A percentile compares a stretch with the other conserved stretches of the same genome.
phyloP scores from a whole-genome alignment of 352 stramenopile species.

The Pythium rhizo-oryzae region DNA sequence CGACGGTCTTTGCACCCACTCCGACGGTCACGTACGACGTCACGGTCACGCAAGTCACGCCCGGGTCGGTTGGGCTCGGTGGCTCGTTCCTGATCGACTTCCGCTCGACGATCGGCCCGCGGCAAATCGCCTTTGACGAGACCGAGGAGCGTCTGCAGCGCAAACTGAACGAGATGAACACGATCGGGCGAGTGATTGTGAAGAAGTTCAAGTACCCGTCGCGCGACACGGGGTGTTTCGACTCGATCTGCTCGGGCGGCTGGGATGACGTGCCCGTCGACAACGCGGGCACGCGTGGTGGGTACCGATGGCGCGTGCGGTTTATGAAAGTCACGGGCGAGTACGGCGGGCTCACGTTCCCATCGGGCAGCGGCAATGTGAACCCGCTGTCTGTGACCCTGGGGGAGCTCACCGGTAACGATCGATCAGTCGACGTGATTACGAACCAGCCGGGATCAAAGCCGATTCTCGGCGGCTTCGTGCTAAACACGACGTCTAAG shows the following conservation, averaged over 20 bases:
- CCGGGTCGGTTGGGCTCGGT: constrained; percentile 86
- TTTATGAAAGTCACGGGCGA: constrained; percentile 80
- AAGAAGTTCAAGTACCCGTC: constrained; percentile 90
- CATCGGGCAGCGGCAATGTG: constrained; percentile 78
- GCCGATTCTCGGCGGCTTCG: constrained; percentile 58
- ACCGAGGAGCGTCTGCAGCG: constrained; percentile 74
- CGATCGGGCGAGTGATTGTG: constrained; percentile 91
- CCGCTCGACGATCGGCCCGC: constrained; percentile 69
- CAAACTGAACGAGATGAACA: constrained; percentile 97
- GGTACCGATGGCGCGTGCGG: constrained; percentile 75
- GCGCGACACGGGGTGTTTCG: constrained; percentile 48
- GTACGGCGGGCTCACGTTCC: constrained; percentile 72
- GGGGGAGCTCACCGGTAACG: constrained; percentile 43
- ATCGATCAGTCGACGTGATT: constrained; percentile 53
- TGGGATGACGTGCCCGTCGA: constrained; percentile 89
- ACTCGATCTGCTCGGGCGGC: constrained; percentile 75
- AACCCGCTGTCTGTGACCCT: constrained; percentile 47
- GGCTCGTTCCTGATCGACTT: constrained; percentile 94
- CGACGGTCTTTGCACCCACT: constrained; percentile 38
- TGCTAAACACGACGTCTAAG: constrained; percentile 39
- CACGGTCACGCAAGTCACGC: constrained; percentile 85
- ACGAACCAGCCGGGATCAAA: constrained; percentile 53
- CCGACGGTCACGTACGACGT: constrained; percentile 32
- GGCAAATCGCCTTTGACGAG: constrained; percentile 90
- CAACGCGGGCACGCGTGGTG: constrained; percentile 76